A percentile compares a stretch with the other conserved stretches of the same genome.
phyloP scores from a whole-genome alignment of 768 basidiomycete genomes.

The Phaeolepiota aurea region DNA sequence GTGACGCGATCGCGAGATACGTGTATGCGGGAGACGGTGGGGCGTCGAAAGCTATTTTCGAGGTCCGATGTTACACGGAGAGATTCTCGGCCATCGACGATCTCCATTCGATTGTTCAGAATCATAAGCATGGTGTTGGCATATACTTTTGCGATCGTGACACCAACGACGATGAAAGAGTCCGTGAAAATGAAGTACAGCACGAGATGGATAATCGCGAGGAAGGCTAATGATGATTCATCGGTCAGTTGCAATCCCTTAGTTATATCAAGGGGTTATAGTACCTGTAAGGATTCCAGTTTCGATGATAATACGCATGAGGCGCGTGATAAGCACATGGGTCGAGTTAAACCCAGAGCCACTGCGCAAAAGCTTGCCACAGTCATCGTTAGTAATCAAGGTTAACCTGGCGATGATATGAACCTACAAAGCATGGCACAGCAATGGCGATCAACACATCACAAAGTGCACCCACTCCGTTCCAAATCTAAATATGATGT shows the following conservation, averaged over 20 bases:
- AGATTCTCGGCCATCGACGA: constrained; percentile 4
- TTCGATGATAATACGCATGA: constrained; percentile 19
- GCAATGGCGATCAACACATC: constrained; percentile 21
- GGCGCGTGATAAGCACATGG: constrained; percentile 17
- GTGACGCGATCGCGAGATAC: constrained; percentile 7
- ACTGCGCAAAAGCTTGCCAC: constrained; percentile 15
- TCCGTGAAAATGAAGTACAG: constrained; percentile 16
- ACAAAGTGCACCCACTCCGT: constrained; percentile 19
- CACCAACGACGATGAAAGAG: constrained; percentile 16
- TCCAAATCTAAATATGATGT: constrained; percentile 15
- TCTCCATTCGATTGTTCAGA: constrained; percentile 18
- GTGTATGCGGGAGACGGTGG: neutral
- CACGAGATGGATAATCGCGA: constrained; percentile 17
- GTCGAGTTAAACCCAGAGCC: constrained; percentile 18
- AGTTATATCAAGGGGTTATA: too few species aligned
- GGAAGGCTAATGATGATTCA: constrained; percentile 11
- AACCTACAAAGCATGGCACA: constrained; percentile 23
- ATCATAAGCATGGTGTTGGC: constrained; percentile 21
- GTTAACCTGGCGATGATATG: neutral
- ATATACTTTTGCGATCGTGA: constrained; percentile 19
- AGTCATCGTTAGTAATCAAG: neutral
- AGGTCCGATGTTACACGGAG: neutral
- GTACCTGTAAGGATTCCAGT: constrained; percentile 21
- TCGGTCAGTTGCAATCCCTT: too few species aligned
- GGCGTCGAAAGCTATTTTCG: neutral